Percentiles rank a stretch among this genome's conserved stretches.
phyloP scores from a whole-genome alignment of 352 stramenopile species.

The Peronospora tabacina region DNA sequence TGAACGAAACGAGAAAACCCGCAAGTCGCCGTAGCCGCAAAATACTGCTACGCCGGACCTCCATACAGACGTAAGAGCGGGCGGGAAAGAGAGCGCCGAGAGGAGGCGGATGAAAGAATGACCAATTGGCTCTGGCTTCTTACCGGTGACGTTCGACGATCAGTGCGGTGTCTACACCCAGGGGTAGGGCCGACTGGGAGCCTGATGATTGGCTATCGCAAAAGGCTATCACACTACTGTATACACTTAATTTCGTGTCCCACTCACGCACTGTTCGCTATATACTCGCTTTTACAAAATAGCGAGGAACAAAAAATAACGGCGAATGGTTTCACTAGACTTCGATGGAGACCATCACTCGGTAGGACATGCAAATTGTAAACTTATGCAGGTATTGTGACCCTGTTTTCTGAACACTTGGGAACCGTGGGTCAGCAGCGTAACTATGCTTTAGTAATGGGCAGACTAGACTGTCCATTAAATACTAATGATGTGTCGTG shows the following conservation, averaged over 20 bases:
- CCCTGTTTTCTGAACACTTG: no score
- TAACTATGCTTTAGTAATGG: no score
- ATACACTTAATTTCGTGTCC: background rate
- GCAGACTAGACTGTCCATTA: no score
- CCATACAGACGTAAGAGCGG: slow-evolving; percentile 18
- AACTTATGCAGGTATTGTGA: no score
- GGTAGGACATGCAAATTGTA: no score
- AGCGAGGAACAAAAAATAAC: no score
- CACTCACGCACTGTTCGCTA: no score
- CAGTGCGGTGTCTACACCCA: slow-evolving; percentile 11
- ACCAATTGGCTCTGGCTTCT: slow-evolving; percentile 25
- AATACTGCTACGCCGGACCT: slow-evolving; percentile 19
- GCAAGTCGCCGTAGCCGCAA: slow-evolving; percentile 16
- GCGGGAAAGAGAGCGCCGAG: slow-evolving; percentile 11
- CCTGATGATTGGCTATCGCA: slow-evolving; percentile 4
- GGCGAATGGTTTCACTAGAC: no score
- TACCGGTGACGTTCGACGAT: slow-evolving; percentile 16
- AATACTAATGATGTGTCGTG: no score
- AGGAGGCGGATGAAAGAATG: slow-evolving; percentile 16
- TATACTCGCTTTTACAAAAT: no score
- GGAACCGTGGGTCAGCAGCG: no score
- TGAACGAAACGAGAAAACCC: slow-evolving; percentile 20
- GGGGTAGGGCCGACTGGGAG: background rate
- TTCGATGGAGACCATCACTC: no score
- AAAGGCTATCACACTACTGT: background rate